Evolutionary conservation across 805 yeast genomes (phyloP).

Genomic region (Blastobotrys parvus): DNA sequence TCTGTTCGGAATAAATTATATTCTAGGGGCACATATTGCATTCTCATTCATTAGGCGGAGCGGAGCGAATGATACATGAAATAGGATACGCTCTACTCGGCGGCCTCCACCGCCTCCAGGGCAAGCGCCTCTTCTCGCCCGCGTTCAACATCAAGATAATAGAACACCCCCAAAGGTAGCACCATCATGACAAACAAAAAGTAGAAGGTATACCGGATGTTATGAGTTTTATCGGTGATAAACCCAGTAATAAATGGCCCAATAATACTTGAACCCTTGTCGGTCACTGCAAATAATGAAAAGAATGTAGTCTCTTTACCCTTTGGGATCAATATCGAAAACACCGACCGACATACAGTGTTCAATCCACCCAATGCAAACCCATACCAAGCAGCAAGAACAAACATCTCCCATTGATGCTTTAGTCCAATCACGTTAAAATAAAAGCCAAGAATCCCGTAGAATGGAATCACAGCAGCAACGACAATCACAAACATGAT

Average conservation of each 20-base stretch:
- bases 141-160: conserved; percentile 47
- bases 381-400: conserved; percentile 69
- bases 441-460: conserved; percentile 62
- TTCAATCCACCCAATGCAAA: conserved; percentile 64
- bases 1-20: too few relatives aligned
- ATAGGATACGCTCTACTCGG: too few relatives aligned
- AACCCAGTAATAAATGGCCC: conserved; percentile 71
- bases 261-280: conserved; percentile 67
- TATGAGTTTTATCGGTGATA: conserved; percentile 64
- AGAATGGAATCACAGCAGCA: conserved; percentile 60
- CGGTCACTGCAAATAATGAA: conserved; percentile 68
- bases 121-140: conserved; percentile 49
- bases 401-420: conserved; percentile 58
- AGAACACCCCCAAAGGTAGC: conserved; percentile 49
- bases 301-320: conserved; percentile 73
- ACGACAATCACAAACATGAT: conserved; percentile 48
- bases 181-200: conserved; percentile 47
- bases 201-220: conserved; percentile 65
- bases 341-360: conserved; percentile 60
- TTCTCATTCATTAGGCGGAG: too few relatives aligned
- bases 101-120: conserved; percentile 24
- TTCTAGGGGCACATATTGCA: too few relatives aligned
- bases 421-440: conserved; percentile 48
- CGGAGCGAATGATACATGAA: too few relatives aligned
- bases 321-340: conserved; percentile 58